Percentiles rank a stretch among this genome's conserved stretches.
Conservation (phyloP, 1,139 yeast species). For the Pneumocystis sp. region DNA sequence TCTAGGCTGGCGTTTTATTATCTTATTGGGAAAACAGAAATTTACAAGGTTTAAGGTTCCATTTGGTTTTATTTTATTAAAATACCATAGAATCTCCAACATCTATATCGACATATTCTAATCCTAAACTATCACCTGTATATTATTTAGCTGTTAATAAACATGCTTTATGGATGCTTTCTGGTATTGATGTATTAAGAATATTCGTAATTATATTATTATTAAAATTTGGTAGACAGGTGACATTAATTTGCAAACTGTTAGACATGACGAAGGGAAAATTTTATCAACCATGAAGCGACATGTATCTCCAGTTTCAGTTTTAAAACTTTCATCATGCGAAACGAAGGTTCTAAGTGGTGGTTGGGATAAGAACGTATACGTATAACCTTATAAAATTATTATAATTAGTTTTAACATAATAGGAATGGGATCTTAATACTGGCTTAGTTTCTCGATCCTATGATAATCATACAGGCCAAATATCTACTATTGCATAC, state of each 20-base stretch:
- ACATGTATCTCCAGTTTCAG: slow-evolving; percentile 66
- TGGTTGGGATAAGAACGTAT: slow-evolving; percentile 60
- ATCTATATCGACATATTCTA: slow-evolving; percentile 22
- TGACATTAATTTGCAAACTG: slow-evolving; percentile 71
- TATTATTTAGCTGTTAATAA: slow-evolving; percentile 72
- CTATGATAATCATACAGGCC: slow-evolving; percentile 48
- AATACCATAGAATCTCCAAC: background rate
- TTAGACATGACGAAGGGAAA: slow-evolving; percentile 70
- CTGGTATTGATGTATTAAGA: slow-evolving; percentile 44
- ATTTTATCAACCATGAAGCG: slow-evolving; percentile 60
- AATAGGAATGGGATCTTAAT: slow-evolving; percentile 73
- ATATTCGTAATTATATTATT: slow-evolving; percentile 11
- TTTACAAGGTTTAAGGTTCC: background rate
- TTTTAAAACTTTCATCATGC: slow-evolving; percentile 43
- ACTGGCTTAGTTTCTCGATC: slow-evolving; percentile 42
- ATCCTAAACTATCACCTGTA: slow-evolving; percentile 49
- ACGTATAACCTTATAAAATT: background rate
- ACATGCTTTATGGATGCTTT: slow-evolving; percentile 69
- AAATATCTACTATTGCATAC: slow-evolving; percentile 60
- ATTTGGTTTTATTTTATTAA: slow-evolving; percentile 1
- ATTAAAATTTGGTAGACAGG: slow-evolving; percentile 32
- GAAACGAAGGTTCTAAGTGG: slow-evolving; percentile 63
- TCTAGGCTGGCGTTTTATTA: slow-evolving; percentile 56
- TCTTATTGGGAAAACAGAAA: slow-evolving; percentile 86
- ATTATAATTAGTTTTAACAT: slow-evolving; percentile 19